Base-by-base conservation (phyloP, 495 filamentous ascomycete genomes). In the Pyrenopolyporus hunteri region DNA sequence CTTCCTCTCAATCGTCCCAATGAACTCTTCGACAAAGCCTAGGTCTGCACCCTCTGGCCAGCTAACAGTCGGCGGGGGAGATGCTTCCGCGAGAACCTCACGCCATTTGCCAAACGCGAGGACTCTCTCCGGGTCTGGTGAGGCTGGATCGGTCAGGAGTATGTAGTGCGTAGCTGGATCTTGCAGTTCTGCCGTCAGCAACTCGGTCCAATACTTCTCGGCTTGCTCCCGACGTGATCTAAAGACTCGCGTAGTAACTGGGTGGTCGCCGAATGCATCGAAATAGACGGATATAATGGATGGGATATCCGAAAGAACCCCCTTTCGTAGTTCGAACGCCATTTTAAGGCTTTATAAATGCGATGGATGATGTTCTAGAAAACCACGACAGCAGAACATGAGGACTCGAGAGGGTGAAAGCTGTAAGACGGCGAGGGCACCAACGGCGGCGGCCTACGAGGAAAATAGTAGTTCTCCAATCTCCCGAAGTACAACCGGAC, bases 31-130 rank as follows among this genome's bases (percentile, higher is more conserved):
- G n/a, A 60, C 63, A 5, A 74, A 52, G 9, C 44, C 46, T 4
- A 50, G 8, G 37, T 77, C 70, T 13, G 59, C 68, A 6, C 58
- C 66, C 22, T 64, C 49, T 0, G 74, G 74, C 72, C 70, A 77
- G 8, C 35, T 31, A 13, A 26, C 50, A 7, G 53, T 10, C 13
- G 59, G 50, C 0, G 45, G 37, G 10, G 49, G 26, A 6, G 61
- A 47, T 14, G 25, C 22, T 1, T 57, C 36, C 11, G 57, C 67
- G 17, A 52, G 59, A n/a, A 56, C 42, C 13, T 48, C 36, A 11
- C 63, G 58, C 74, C 74, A 77, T 54, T 73, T 77, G 6, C 67
- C 62, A 32, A 70, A 72, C 0, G 69, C 69, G 23, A 75, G 31
- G 9, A 69, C 19, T 20, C 48, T 60, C 31, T 60, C 65, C n/a